Conservation (phyloP, 2,329 filamentous ascomycete species). For the Macrophomina pseudophaseolina region DNA sequence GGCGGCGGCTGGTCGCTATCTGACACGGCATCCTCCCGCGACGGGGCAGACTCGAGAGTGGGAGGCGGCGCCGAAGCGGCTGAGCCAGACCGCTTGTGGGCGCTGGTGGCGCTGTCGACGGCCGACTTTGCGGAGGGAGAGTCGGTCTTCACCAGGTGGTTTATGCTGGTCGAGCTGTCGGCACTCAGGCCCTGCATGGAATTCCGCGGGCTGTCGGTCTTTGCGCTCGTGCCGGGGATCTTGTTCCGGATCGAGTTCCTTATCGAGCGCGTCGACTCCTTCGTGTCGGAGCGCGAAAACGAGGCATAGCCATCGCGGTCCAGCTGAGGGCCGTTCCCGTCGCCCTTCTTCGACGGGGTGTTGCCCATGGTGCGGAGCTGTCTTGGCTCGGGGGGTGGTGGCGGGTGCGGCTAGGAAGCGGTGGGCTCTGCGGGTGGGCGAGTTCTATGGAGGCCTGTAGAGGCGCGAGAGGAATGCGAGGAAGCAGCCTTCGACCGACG, state of each 20-base stretch:
- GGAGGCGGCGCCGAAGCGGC: conserved; percentile 34
- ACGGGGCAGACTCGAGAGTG: conserved; percentile 46
- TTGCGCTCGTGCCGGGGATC: conserved; percentile 72
- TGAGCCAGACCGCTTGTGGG: conserved; percentile 42
- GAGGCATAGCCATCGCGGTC: conserved; percentile 80
- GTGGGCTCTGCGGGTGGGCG: neutral
- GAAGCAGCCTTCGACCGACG: conserved; percentile 51
- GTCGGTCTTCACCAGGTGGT: conserved; percentile 43
- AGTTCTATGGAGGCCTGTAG: conserved; percentile 51
- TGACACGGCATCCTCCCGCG: conserved; percentile 39
- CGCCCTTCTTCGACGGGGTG: conserved; percentile 67
- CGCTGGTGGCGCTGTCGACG: conserved; percentile 60
- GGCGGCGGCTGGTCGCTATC: conserved; percentile 64
- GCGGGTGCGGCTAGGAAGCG: conserved; percentile 7
- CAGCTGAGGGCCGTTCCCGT: conserved; percentile 63
- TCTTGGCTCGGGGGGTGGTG: conserved; percentile 8
- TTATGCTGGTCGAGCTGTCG: conserved; percentile 59
- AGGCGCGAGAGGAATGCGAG: conserved; percentile 52
- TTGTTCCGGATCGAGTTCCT: conserved; percentile 82
- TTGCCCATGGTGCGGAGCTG: conserved; percentile 67
- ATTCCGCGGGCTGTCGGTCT: conserved; percentile 79
- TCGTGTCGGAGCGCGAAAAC: conserved; percentile 89
- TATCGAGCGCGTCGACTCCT: conserved; percentile 87
- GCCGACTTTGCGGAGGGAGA: conserved; percentile 63
- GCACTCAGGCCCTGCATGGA: conserved; percentile 68